Percentiles rank a stretch among this genome's conserved stretches.
These are phyloP conservation scores for Boletus rubropictus DNA, from an alignment of 768 basidiomycete species.

Conservation along the genomic window DNA sequence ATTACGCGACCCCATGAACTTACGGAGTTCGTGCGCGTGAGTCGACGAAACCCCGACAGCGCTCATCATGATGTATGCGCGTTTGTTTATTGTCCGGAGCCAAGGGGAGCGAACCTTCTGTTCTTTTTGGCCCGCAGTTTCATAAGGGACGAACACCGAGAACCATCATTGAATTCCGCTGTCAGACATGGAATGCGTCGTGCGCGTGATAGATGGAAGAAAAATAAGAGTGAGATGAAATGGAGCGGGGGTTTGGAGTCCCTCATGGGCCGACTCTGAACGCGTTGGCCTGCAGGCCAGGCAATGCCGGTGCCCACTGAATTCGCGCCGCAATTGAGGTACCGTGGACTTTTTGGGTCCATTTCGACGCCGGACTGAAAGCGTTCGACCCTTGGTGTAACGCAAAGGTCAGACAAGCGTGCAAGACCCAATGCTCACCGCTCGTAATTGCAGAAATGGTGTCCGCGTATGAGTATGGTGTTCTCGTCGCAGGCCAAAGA, in stretches of 20 bases:
- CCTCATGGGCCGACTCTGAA: conserved; percentile 14
- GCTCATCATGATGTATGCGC: conserved; percentile 8
- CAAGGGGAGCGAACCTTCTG: neutral
- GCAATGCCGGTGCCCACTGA: conserved; percentile 4
- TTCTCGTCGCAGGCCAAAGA: neutral
- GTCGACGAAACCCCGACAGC: conserved; percentile 19
- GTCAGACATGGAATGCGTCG: conserved; percentile 16
- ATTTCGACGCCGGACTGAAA: neutral
- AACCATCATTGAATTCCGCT: conserved; percentile 1
- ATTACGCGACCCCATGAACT: conserved; percentile 8
- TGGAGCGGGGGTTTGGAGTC: neutral
- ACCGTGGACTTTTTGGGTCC: neutral
- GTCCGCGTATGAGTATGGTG: neutral
- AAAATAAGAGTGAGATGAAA: conserved; percentile 18
- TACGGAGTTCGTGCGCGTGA: conserved; percentile 2
- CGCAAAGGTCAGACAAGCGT: neutral
- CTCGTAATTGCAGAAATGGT: neutral
- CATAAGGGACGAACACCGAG: neutral
- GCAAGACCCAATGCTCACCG: neutral
- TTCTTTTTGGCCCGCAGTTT: conserved; percentile 1
- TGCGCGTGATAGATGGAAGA: neutral
- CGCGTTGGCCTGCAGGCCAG: conserved; percentile 20
- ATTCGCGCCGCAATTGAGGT: conserved; percentile 11
- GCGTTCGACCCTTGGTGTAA: neutral
- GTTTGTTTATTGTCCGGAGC: conserved; percentile 8